A percentile compares a stretch with the other conserved stretches of the same genome.
phyloP scores from a whole-genome alignment of 2,329 filamentous ascomycete species.

The Sporothrix globosa region DNA sequence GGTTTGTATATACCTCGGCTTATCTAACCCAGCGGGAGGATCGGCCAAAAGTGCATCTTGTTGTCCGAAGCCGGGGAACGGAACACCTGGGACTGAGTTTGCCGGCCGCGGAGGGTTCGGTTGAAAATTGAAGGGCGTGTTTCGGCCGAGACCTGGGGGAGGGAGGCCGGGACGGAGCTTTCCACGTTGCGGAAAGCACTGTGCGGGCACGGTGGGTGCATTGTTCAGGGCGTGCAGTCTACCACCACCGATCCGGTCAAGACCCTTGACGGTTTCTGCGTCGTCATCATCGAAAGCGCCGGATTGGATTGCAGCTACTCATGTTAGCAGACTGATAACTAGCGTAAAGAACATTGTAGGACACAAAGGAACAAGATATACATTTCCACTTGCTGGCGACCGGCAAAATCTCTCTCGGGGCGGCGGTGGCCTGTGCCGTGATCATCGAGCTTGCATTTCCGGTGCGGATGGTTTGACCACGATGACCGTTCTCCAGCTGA shows the following conservation, averaged over 20 bases:
- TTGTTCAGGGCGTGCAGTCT: conserved; percentile 34
- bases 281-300: conserved; percentile 37
- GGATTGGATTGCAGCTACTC: conserved; percentile 31
- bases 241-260: conserved; percentile 34
- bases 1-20: neutral
- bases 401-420: conserved; percentile 7
- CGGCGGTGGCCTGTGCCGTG: neutral
- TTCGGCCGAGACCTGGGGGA: conserved; percentile 8
- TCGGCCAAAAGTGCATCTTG: neutral
- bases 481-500: conserved; percentile 33
- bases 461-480: neutral
- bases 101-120: neutral
- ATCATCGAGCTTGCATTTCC: neutral
- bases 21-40: neutral
- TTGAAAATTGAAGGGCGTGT: neutral
- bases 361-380: neutral
- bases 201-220: neutral
- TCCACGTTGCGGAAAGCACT: neutral
- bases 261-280: conserved; percentile 35
- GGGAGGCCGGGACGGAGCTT: conserved; percentile 4
- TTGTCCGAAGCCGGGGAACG: neutral
- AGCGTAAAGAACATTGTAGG: neutral
- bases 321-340: neutral
- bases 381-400: conserved; percentile 31
- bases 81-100: neutral